Conservation (phyloP, 257 asterid genomes). For the Penstemon eatonii region DNA sequence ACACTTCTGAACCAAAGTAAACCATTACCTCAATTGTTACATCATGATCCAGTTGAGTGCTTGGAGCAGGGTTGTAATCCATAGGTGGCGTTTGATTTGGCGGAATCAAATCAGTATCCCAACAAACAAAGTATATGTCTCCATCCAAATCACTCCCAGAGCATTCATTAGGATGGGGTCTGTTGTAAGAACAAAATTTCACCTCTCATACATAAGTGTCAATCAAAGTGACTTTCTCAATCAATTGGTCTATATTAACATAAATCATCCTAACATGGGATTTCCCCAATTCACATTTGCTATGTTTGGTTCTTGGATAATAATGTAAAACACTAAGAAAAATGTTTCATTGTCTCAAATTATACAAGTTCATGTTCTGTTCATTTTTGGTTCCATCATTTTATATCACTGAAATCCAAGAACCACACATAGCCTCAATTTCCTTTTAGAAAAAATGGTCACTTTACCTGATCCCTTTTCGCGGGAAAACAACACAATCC, state of each 20-base stretch:
- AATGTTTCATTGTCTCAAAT: no score
- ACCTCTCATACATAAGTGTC: background rate
- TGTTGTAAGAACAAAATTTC: constrained; percentile 31
- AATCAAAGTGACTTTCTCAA: background rate
- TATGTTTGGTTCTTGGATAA: no score
- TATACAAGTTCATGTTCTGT: no score
- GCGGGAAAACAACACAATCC: constrained; percentile 89
- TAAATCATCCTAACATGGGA: background rate
- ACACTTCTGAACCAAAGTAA: background rate
- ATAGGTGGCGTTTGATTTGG: constrained; percentile 48
- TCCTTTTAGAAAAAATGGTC: no score
- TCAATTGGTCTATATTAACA: background rate
- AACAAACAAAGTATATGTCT: constrained; percentile 85
- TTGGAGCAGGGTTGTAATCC: constrained; percentile 75
- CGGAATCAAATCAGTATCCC: constrained; percentile 85
- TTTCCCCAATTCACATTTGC: no score
- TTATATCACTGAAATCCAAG: no score
- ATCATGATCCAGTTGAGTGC: constrained; percentile 49
- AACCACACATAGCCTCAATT: background rate
- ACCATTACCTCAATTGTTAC: constrained; percentile 75
- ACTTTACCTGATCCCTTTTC: constrained; percentile 65
- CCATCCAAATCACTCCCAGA: constrained; percentile 98
- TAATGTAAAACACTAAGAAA: no score
- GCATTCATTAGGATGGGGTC: constrained; percentile 98
- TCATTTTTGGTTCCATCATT: no score